Evolutionary conservation across 352 stramenopile genomes (phyloP).

Genomic region (Elongisporangium anandrum): DNA sequence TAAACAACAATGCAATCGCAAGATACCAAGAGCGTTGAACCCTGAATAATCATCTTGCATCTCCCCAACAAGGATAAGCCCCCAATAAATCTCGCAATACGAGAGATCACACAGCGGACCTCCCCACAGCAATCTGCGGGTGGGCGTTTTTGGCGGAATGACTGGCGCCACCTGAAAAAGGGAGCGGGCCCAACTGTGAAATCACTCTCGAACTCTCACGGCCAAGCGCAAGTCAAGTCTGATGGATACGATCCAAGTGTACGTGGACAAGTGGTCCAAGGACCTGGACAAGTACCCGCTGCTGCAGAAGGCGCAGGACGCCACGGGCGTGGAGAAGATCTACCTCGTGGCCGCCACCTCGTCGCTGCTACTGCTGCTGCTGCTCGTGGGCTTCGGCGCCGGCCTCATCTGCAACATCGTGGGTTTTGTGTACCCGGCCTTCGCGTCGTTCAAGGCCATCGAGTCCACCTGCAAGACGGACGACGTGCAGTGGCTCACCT

Average conservation of each 20-base stretch:
- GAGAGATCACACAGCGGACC: neutral
- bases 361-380: conserved; percentile 63
- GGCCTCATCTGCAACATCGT: conserved; percentile 83
- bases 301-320: conserved; percentile 75
- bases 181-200: neutral
- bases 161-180: neutral
- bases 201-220: neutral
- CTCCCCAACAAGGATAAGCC: neutral
- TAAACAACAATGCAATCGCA: neutral
- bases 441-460: conserved; percentile 85
- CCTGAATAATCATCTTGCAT: neutral
- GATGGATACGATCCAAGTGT: conserved; percentile 84
- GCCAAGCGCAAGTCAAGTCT: neutral
- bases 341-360: conserved; percentile 72
- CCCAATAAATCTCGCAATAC: neutral
- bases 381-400: conserved; percentile 83
- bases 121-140: neutral
- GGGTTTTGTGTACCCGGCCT: conserved; percentile 81
- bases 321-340: conserved; percentile 85
- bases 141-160: neutral
- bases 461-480: conserved; percentile 73
- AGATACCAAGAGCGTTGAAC: neutral
- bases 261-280: conserved; percentile 85
- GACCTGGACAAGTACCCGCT: conserved; percentile 79
- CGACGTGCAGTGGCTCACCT: conserved; percentile 93